A percentile compares a stretch with the other conserved stretches of the same genome.
Conservation (phyloP, 805 yeast species). For the Teunomyces atbi region DNA sequence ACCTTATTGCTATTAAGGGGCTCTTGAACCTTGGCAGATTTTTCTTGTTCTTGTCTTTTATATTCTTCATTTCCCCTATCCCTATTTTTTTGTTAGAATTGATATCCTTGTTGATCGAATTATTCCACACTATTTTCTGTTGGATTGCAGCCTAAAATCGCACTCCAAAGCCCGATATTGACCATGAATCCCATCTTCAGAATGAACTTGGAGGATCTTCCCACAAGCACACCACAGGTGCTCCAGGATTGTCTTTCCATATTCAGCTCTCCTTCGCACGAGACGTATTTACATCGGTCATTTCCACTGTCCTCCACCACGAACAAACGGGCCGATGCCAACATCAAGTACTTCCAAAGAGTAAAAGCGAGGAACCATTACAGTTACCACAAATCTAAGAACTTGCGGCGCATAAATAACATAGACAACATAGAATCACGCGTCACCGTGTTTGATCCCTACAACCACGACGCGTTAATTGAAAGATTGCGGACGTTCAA, state of each 20-base stretch:
- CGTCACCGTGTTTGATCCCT: constrained; percentile 36
- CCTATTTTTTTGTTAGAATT: background rate
- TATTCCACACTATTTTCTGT: background rate
- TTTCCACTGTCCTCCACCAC: constrained; percentile 8
- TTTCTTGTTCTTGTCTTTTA: background rate
- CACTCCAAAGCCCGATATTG: background rate
- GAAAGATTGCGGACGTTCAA: constrained; percentile 44
- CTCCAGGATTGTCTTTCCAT: constrained; percentile 24
- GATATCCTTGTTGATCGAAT: too few relatives aligned
- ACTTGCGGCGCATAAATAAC: constrained; percentile 4
- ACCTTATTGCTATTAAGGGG: background rate
- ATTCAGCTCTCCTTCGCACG: constrained; percentile 15
- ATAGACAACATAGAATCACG: constrained; percentile 14
- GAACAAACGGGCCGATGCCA: constrained; percentile 20
- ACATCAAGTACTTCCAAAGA: constrained; percentile 36
- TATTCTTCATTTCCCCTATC: background rate
- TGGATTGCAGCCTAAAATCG: constrained; percentile 3
- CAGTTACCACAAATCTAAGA: constrained; percentile 33
- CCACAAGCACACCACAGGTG: constrained; percentile 20
- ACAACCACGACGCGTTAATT: constrained; percentile 31
- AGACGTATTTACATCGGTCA: constrained; percentile 6
- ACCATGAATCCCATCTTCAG: constrained; percentile 11
- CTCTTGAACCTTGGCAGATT: background rate
- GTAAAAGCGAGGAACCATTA: constrained; percentile 37
- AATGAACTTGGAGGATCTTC: constrained; percentile 11